These are phyloP conservation scores for Sphagnum magellanicum DNA, from an alignment of 228 moss, liverwort and hornwort species.

Conservation along the genomic window DNA sequence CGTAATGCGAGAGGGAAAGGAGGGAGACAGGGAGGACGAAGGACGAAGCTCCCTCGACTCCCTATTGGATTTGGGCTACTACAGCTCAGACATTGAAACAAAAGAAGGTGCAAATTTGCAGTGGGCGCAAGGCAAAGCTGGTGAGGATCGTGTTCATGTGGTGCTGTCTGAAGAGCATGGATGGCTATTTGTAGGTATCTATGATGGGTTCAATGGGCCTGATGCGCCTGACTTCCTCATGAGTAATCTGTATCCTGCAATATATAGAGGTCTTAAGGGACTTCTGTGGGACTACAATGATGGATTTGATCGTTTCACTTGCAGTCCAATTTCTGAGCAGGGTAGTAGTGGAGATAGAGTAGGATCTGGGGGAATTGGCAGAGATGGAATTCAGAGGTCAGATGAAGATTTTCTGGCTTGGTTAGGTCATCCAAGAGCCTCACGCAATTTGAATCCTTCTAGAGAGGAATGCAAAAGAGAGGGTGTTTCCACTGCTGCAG, in stretches of 20 bases:
- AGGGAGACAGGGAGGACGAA: constrained; percentile 17
- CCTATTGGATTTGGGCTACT: constrained; percentile 42
- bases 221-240: constrained; percentile 99
- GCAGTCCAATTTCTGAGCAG: constrained; percentile 9
- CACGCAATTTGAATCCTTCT: constrained; percentile 9
- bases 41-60: constrained; percentile 34
- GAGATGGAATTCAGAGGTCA: constrained; percentile 17
- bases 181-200: constrained; percentile 95
- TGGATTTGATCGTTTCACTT: constrained; percentile 37
- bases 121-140: constrained; percentile 99
- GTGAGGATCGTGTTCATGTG: constrained; percentile 97
- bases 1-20: constrained; percentile 37
- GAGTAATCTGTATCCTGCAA: constrained; percentile 92
- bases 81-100: constrained; percentile 59
- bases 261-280: constrained; percentile 82
- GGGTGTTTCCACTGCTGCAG: constrained; percentile 5
- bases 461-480: constrained; percentile 8
- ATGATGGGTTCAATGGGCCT: constrained; percentile 95
- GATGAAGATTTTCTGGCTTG: constrained; percentile 32
- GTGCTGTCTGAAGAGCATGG: constrained; percentile 97
- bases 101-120: constrained; percentile 74
- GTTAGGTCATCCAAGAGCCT: constrained; percentile 10
- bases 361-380: constrained; percentile 13
- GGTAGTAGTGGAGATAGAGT: constrained; percentile 10
- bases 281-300: constrained; percentile 71